Conservation (phyloP, 148 eudicot genomes). For the Diospyros lotus region DNA sequence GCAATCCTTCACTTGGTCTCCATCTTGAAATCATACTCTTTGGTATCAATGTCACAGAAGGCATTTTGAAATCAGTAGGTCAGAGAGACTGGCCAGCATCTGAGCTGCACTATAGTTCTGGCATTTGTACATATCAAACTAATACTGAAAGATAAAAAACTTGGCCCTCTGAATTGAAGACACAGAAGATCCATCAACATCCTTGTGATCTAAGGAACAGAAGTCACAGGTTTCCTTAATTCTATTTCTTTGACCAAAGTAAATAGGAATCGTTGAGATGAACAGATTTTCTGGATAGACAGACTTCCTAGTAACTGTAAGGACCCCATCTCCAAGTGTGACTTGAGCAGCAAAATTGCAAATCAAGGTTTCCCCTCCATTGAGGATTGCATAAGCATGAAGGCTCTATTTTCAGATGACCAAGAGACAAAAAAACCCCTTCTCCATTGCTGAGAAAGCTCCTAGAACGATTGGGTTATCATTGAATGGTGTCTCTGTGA, state of each 20-base stretch:
- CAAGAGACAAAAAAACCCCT: not conserved
- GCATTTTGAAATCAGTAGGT: conserved; percentile 5
- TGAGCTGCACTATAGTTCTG: conserved; percentile 11
- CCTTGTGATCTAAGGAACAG: not conserved
- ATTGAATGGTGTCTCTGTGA: not conserved
- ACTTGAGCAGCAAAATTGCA: not conserved
- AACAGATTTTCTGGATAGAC: not conserved
- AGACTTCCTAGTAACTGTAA: not conserved
- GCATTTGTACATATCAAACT: not conserved
- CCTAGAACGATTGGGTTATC: not conserved
- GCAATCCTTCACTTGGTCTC: conserved; percentile 9
- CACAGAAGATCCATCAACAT: conserved; percentile 19
- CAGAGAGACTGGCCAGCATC: not conserved
- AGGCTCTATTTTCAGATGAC: not conserved
- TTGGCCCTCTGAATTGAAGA: not conserved
- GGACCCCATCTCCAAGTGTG: not conserved
- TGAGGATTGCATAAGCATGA: not conserved
- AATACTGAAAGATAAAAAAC: too few relatives aligned
- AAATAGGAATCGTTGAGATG: not conserved
- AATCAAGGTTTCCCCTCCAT: not conserved
- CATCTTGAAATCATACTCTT: not conserved
- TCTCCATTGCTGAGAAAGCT: conserved; percentile 3
- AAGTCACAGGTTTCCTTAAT: conserved; percentile 5
- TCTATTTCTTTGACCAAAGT: conserved; percentile 7
- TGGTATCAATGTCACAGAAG: conserved; percentile 6